Evolutionary conservation across 2,329 filamentous ascomycete species (phyloP).

Genomic region (Alternaria hordeiaustralica): DNA sequence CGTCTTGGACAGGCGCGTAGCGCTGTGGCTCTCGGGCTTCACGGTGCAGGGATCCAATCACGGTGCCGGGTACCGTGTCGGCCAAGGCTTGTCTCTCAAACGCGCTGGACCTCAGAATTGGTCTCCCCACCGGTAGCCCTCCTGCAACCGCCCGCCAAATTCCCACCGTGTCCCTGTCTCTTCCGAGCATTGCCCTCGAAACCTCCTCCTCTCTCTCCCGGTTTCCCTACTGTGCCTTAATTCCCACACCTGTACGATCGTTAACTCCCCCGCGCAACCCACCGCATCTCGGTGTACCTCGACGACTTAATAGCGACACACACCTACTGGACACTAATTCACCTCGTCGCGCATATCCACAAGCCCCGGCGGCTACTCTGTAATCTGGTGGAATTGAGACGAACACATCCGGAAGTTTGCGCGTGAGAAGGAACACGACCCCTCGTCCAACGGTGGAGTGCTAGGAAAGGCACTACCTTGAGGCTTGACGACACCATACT

Average conservation of each 20-base stretch:
- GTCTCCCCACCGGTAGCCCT: slow-evolving; percentile 44
- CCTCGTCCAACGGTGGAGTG: slow-evolving; percentile 32
- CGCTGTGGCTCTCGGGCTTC: slow-evolving; percentile 42
- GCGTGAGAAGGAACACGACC: slow-evolving; percentile 29
- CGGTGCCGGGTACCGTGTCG: slow-evolving; percentile 23
- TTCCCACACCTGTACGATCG: slow-evolving; percentile 30
- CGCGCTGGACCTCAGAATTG: slow-evolving; percentile 46
- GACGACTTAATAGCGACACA: slow-evolving; percentile 24
- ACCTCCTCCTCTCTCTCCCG: slow-evolving; percentile 24
- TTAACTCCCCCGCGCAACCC: slow-evolving; percentile 14
- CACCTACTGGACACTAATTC: slow-evolving; percentile 18
- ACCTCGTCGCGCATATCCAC: slow-evolving; percentile 20
- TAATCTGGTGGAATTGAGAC: slow-evolving; percentile 19
- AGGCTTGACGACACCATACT: slow-evolving; percentile 51
- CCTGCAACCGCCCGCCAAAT: slow-evolving; percentile 47
- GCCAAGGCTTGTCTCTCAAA: slow-evolving; percentile 45
- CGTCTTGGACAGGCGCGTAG: slow-evolving; percentile 31
- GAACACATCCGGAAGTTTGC: slow-evolving; percentile 21
- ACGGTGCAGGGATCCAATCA: slow-evolving; percentile 42
- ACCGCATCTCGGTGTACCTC: slow-evolving; percentile 10
- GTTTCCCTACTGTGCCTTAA: slow-evolving; percentile 29
- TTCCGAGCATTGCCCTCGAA: slow-evolving; percentile 37
- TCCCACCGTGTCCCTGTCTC: slow-evolving; percentile 38
- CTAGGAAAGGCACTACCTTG: slow-evolving; percentile 27
- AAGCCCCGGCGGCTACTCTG: slow-evolving; percentile 42